Base-by-base conservation (phyloP, 176 grass and related monocot species). In the Musa schizocarpa region DNA sequence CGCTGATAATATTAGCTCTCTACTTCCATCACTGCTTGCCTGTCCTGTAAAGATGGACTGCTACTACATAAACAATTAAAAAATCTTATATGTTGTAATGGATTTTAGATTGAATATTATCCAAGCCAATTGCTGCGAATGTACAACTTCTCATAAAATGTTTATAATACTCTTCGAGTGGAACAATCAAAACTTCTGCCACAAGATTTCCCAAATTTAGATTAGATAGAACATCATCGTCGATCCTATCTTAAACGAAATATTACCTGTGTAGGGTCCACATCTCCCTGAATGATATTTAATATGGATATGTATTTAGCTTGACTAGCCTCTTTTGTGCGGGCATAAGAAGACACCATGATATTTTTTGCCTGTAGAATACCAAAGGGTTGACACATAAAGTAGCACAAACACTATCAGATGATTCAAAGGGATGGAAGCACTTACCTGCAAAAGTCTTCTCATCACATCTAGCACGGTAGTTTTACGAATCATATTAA, bases 281-380 rank as follows among this genome's bases (percentile, higher is more conserved):
- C 95, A 75, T 99, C 95, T 83, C 95, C 95, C 81, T 99, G 95
- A 81, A 99, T 99, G 61, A 99, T 92, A 75, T 99, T 99, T 56
- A 99, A 83, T 82, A 94, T 99, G 68, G 95, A 99, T 75, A 99
- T 99, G 78, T 99, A 99, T 88, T 99, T 99, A 52, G 96, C 96
- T 75, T 99, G 96, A 83, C 96, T 99, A 74, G 96, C 96, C 85
- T 99, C 96, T 81, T 99, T 99, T 54, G 91, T 99, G 22, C 96
- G 96, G 63, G 91, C 96, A 65, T 99, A 99, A 50, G 91, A 99
- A 71, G 96, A 99, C 43, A 92, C 91, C 96, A 99, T 99, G 82
- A 99, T 94, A 76, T 99, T 99, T 80, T 99, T 99, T 57, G 96
- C 92, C 88, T 99, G 86, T 69, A 84, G 80, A 63, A 81, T 80